phyloP scores from a whole-genome alignment of 2,329 filamentous ascomycete species.

The Lithohypha guttulata region DNA sequence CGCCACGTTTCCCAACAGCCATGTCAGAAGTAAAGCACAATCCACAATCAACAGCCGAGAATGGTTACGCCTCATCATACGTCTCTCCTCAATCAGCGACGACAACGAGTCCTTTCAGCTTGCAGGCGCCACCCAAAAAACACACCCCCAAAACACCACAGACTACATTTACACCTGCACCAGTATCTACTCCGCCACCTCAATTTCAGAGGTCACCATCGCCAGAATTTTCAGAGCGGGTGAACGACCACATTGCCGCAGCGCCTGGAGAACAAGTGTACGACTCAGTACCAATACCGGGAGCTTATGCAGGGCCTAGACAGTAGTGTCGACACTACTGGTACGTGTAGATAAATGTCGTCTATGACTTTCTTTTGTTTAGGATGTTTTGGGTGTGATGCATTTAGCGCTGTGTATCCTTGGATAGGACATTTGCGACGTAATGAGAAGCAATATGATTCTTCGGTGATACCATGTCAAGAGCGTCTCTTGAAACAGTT shows the following conservation, averaged over 20 bases:
- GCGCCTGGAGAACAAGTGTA: conserved; percentile 76
- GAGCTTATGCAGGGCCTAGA: conserved; percentile 60
- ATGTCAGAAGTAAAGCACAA: conserved; percentile 8
- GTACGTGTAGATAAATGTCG: not conserved
- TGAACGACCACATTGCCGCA: conserved; percentile 55
- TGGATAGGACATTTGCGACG: not conserved
- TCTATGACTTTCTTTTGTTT: conserved; percentile 9
- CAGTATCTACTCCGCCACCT: conserved; percentile 28
- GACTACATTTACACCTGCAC: conserved; percentile 49
- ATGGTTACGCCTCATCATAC: conserved; percentile 30
- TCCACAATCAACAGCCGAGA: conserved; percentile 9
- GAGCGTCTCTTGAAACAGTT: not conserved
- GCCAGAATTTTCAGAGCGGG: conserved; percentile 32
- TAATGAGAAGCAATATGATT: conserved; percentile 1
- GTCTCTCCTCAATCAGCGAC: conserved; percentile 52
- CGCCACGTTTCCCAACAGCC: conserved; percentile 34
- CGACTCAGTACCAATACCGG: conserved; percentile 77
- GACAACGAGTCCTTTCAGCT: conserved; percentile 57
- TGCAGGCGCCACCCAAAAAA: conserved; percentile 73
- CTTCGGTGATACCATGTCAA: not conserved
- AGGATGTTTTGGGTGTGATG: conserved; percentile 1
- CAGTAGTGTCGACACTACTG: no score
- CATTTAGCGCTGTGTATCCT: conserved; percentile 7
- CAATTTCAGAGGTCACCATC: conserved; percentile 24
- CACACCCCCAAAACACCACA: conserved; percentile 62